These are phyloP conservation scores for Chlorella sorokiniana DNA, from an alignment of 139 green algal species.

Conservation along the genomic window DNA sequence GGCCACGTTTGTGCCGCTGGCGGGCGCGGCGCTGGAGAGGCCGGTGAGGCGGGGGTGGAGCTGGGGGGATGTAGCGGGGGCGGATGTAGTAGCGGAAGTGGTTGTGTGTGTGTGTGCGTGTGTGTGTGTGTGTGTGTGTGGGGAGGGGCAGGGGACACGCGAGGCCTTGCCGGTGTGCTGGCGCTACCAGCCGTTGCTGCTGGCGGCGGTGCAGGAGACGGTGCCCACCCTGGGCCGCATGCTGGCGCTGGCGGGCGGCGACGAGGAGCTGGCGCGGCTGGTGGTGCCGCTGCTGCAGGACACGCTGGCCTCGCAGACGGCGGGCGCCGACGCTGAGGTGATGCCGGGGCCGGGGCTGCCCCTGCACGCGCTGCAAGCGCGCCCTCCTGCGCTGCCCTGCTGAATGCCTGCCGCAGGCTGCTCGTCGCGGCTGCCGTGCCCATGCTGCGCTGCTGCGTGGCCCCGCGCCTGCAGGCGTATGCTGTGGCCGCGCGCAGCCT, in stretches of 20 bases:
- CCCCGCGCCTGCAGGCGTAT: constrained; percentile 1
- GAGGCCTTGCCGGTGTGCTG: background rate
- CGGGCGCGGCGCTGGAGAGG: constrained; percentile 9
- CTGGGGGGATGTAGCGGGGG: background rate
- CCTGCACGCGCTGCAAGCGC: no score
- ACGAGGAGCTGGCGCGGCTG: constrained; percentile 28
- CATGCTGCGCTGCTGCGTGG: no score
- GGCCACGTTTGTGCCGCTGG: constrained; percentile 33
- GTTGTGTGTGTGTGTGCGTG: no score
- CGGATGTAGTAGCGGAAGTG: no score
- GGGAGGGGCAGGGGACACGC: no score
- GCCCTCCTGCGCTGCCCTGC: no score
- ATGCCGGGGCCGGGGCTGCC: background rate
- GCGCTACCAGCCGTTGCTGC: no score
- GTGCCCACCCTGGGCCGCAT: constrained; percentile 29
- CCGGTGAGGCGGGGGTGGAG: background rate
- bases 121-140: no score
- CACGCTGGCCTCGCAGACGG: constrained; percentile 26
- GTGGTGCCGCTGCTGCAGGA: constrained; percentile 43
- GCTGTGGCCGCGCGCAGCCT: constrained; percentile 33
- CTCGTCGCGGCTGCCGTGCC: no score
- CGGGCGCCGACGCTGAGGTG: constrained; percentile 19
- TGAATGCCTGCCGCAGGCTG: no score
- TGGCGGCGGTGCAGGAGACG: background rate
- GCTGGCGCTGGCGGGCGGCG: constrained; percentile 22